phyloP scores from a whole-genome alignment of 805 yeast genomes.

The Wickerhamomyces bisporus region DNA sequence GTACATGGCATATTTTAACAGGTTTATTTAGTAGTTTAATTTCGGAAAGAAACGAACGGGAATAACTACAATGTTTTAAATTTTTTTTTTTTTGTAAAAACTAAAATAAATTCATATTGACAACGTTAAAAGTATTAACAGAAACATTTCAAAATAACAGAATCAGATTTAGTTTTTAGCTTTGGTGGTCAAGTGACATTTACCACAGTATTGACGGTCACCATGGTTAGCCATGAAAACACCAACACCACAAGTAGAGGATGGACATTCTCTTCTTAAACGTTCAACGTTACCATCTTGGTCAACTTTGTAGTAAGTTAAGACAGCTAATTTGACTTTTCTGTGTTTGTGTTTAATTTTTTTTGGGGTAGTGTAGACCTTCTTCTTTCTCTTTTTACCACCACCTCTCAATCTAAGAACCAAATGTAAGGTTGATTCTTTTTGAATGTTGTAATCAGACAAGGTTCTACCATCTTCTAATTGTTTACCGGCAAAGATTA shows the following conservation, averaged over 20 bases:
- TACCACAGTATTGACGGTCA: constrained; percentile 99
- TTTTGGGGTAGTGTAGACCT: constrained; percentile 99
- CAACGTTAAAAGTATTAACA: neutral
- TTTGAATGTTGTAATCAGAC: constrained; percentile 97
- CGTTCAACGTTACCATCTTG: constrained; percentile 98
- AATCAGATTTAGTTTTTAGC: constrained; percentile 29
- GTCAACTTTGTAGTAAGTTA: constrained; percentile 99
- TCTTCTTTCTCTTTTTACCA: constrained; percentile 99
- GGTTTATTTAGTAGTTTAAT: too few species aligned
- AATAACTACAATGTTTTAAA: too few species aligned
- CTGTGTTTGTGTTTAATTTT: constrained; percentile 99
- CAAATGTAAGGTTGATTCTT: constrained; percentile 94
- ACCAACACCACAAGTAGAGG: constrained; percentile 95
- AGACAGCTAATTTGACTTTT: constrained; percentile 98
- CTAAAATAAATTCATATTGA: too few species aligned
- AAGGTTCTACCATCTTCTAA: constrained; percentile 95
- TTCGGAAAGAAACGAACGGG: neutral
- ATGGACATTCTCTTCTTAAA: constrained; percentile 97
- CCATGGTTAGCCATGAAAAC: constrained; percentile 99
- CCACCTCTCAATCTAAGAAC: constrained; percentile 99
- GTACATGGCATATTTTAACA: too few species aligned
- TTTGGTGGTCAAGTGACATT: constrained; percentile 94
- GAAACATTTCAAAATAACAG: neutral
- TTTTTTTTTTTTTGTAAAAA: too few species aligned
- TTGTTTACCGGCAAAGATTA: constrained; percentile 97